A percentile compares a stretch with the other conserved stretches of the same genome.
These are phyloP conservation scores for Acephala macrosclerotiorum DNA, from an alignment of 2,329 filamentous ascomycete species.

Conservation along the genomic window DNA sequence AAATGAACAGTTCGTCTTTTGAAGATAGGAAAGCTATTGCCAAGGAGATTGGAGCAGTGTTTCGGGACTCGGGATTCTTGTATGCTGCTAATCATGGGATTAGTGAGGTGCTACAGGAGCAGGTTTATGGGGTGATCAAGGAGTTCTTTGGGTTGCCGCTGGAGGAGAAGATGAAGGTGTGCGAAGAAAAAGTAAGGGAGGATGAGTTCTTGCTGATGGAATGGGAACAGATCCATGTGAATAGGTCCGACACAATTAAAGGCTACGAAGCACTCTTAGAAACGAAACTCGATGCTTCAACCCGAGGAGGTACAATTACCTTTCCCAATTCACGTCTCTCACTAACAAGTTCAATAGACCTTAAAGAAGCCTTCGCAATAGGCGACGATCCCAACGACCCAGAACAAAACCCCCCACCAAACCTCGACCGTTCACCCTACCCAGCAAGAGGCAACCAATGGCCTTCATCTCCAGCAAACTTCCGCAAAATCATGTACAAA, in stretches of 20 bases:
- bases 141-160: slow-evolving; percentile 28
- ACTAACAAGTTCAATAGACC: slow-evolving; percentile 43
- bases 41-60: slow-evolving; percentile 16
- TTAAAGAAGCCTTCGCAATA: slow-evolving; percentile 48
- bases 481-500: slow-evolving; percentile 51
- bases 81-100: slow-evolving; percentile 51
- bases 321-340: not conserved
- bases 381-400: slow-evolving; percentile 54
- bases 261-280: slow-evolving; percentile 53
- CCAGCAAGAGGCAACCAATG: slow-evolving; percentile 96
- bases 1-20: slow-evolving; percentile 10
- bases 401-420: slow-evolving; percentile 45
- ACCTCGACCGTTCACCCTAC: slow-evolving; percentile 62
- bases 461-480: slow-evolving; percentile 66
- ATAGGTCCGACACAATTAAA: slow-evolving; percentile 44
- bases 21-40: slow-evolving; percentile 17
- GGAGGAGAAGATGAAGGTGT: slow-evolving; percentile 48
- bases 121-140: slow-evolving; percentile 27
- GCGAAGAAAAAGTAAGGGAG: not conserved
- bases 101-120: slow-evolving; percentile 31
- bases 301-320: slow-evolving; percentile 33
- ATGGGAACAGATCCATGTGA: slow-evolving; percentile 22
- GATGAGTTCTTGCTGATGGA: not conserved
- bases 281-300: slow-evolving; percentile 25
- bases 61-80: slow-evolving; percentile 47